Evolutionary conservation across 148 eudicot genomes (phyloP), one percentile per base, ranked within the genome.

Genomic region (Rhododendron griersonianum): DNA sequence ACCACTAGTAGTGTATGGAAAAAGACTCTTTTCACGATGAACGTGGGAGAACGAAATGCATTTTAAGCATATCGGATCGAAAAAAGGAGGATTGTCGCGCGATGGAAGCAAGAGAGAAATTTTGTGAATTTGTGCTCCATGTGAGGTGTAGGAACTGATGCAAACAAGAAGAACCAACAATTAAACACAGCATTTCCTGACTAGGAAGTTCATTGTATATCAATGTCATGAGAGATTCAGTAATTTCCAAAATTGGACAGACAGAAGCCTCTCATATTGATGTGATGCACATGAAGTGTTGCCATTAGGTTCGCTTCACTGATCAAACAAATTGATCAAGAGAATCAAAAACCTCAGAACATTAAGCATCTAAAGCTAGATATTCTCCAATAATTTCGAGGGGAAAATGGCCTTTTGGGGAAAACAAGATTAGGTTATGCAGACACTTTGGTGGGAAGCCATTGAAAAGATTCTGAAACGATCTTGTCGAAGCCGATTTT

Each of bases 231-330:
- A n/a, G 25, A 67, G 83, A 65, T 65, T 21, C 8, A 77, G 77
- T 18, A 87, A 83, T 57, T 30, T 1, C 61, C 82, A 41, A 10
- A 61, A 23, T 44, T 83, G 80, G 86, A 39, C 74, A 65, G 84
- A 73, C 86, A 87, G 18, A 48, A 39, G 39, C 30, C 33, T 47
- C 16, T 47, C 16, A 4, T 84, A 59, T 63, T 63, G 3, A 82
- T 19, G 81, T 28, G 44, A 51, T 33, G 65, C 86, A 84, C 59
- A 86, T 87, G 85, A 44, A 76, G 75, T 82, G 88, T 71, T 37
- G 15, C 47, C 7, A 39, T 48, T 48, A 69, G 78, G 79, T 71
- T 47, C 0, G 78, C 44, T 74, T 57, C 83, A 33, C 11, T 67
- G 21, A 41, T 48, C 77, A 61, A 61, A 33, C 35, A 33, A 59